phyloP scores from a whole-genome alignment of 768 basidiomycete species.

The Boletus reticuloceps region DNA sequence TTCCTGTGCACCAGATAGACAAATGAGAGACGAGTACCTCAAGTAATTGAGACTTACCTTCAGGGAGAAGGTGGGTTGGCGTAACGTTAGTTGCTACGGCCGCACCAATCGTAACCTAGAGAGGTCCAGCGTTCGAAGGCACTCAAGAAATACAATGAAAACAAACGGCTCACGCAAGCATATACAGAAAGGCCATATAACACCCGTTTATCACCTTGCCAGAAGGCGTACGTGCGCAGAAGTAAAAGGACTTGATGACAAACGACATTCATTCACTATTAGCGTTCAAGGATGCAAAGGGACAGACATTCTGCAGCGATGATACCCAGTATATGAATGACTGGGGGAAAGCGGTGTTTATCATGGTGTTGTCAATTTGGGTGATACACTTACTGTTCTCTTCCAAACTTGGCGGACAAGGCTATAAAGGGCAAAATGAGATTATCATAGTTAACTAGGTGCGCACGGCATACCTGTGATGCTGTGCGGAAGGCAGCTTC shows the following conservation, averaged over 20 bases:
- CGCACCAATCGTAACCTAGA: constrained; percentile 6
- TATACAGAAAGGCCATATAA: constrained; percentile 13
- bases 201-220: constrained; percentile 11
- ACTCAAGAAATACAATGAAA: too few relatives aligned
- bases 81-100: not conserved
- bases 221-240: constrained; percentile 21
- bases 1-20: not conserved
- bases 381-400: constrained; percentile 9
- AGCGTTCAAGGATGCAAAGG: not conserved
- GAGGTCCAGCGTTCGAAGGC: too few relatives aligned
- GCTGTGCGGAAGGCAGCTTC: constrained; percentile 4
- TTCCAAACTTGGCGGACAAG: not conserved
- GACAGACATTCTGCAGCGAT: constrained; percentile 9
- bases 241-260: constrained; percentile 10
- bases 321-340: constrained; percentile 8
- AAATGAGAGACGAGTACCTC: too few relatives aligned
- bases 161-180: constrained; percentile 1
- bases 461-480: not conserved
- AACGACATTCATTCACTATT: not conserved
- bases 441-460: too few relatives aligned
- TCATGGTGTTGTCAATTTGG: not conserved
- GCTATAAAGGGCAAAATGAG: not conserved
- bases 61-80: constrained; percentile 4
- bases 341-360: not conserved
- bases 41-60: not conserved